These are phyloP conservation scores for Flaveria trinervia DNA, from an alignment of 129 eudicot species.

Conservation along the genomic window DNA sequence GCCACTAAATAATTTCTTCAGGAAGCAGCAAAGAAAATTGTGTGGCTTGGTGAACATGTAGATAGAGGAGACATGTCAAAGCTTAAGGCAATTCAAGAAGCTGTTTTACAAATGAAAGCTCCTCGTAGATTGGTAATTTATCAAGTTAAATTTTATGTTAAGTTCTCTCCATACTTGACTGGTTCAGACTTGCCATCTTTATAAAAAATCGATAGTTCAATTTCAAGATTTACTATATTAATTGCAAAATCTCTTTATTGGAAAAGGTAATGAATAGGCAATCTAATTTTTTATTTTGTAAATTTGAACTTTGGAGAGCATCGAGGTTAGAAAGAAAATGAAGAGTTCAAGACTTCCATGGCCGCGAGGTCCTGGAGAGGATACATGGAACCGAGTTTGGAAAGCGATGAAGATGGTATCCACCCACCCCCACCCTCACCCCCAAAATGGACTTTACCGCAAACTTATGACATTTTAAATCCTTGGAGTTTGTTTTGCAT, in stretches of 20 bases:
- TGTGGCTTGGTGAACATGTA: slow-evolving; percentile 32
- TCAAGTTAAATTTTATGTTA: slow-evolving; percentile 11
- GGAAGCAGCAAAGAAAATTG: slow-evolving; percentile 46
- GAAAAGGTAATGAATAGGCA: slow-evolving; percentile 9
- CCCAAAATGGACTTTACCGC: no score
- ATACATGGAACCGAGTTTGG: slow-evolving; percentile 52
- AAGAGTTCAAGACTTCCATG: slow-evolving; percentile 51
- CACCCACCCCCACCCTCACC: neutral
- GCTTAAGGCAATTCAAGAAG: slow-evolving; percentile 41
- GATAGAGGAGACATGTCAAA: slow-evolving; percentile 45
- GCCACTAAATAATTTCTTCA: slow-evolving; percentile 25
- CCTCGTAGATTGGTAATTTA: slow-evolving; percentile 47
- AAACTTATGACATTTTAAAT: neutral
- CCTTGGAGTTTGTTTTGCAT: neutral
- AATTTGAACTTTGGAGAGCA: slow-evolving; percentile 32
- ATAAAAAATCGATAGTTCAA: slow-evolving; percentile 1
- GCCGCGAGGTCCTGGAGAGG: slow-evolving; percentile 44
- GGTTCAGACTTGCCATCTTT: neutral
- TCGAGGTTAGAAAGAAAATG: slow-evolving; percentile 55
- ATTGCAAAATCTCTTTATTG: neutral
- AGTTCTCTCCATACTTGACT: neutral
- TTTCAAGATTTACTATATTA: neutral
- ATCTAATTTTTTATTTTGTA: neutral
- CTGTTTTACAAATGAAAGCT: slow-evolving; percentile 50
- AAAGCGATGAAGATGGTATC: slow-evolving; percentile 46